Conservation (phyloP, 257 asterid genomes). For the Mitragyna speciosa region DNA sequence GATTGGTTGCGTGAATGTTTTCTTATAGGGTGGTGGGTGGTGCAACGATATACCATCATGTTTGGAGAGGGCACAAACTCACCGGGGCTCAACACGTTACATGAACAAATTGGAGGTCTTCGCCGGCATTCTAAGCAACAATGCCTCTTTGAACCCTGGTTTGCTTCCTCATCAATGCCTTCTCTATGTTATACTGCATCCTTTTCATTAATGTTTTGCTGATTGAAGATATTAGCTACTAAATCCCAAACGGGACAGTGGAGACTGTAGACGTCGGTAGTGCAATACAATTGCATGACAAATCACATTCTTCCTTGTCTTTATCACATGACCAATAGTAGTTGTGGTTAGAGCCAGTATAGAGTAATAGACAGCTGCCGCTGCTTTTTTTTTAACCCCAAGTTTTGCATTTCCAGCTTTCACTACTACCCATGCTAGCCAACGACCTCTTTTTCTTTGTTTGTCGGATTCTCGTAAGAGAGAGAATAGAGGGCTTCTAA, state of each 20-base stretch:
- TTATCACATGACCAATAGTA: too few relatives aligned
- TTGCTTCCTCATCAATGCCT: background rate
- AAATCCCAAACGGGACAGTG: background rate
- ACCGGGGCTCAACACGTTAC: conserved; percentile 71
- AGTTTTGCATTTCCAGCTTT: too few relatives aligned
- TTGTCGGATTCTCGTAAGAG: background rate
- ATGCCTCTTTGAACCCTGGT: conserved; percentile 82
- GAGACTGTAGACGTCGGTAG: background rate
- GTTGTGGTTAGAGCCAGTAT: too few relatives aligned
- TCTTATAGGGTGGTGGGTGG: conserved; percentile 91
- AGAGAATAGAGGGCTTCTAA: too few relatives aligned
- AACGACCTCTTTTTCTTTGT: background rate
- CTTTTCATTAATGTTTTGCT: background rate
- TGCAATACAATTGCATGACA: conserved; percentile 9
- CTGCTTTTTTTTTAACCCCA: conserved; percentile 10
- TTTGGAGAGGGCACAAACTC: conserved; percentile 66
- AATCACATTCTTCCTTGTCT: conserved; percentile 25
- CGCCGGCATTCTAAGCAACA: conserved; percentile 75
- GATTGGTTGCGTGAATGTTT: too few relatives aligned
- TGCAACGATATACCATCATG: conserved; percentile 82
- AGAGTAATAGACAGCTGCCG: conserved; percentile 32
- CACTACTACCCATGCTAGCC: background rate
- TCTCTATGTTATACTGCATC: too few relatives aligned
- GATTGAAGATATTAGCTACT: too few relatives aligned
- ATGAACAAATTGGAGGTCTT: conserved; percentile 65